Evolutionary conservation across 1,139 yeast species (phyloP).

Genomic region (Saccharomyces pastorianus): DNA sequence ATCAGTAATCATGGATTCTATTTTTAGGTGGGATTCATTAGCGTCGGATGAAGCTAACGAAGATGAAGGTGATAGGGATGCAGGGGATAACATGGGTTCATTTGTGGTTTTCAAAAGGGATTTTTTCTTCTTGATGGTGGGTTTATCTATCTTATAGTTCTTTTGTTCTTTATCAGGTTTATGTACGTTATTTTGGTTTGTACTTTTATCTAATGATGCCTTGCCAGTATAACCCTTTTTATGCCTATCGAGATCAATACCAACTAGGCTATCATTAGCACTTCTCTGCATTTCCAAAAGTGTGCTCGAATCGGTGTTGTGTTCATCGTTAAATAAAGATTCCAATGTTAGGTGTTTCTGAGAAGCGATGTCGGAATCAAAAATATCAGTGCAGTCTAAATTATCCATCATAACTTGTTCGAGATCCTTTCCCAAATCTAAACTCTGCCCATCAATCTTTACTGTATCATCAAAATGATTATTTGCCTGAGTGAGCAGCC

Average conservation of each 20-base stretch:
- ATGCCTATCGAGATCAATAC: not conserved
- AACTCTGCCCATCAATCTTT: slow-evolving; percentile 1
- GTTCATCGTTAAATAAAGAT: slow-evolving; percentile 17
- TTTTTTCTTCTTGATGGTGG: not conserved
- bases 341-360: slow-evolving; percentile 23
- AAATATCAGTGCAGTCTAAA: slow-evolving; percentile 8
- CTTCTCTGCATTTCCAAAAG: not conserved
- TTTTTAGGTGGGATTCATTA: slow-evolving; percentile 4
- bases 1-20: slow-evolving; percentile 2
- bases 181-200: not conserved
- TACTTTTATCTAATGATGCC: not conserved
- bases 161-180: not conserved
- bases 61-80: slow-evolving; percentile 18
- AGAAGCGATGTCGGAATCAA: slow-evolving; percentile 11
- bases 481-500: slow-evolving; percentile 16
- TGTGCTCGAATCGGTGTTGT: slow-evolving; percentile 1
- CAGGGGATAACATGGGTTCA: slow-evolving; percentile 13
- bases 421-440: slow-evolving; percentile 16
- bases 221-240: not conserved
- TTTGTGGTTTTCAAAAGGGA: slow-evolving; percentile 3
- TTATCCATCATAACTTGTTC: slow-evolving; percentile 12
- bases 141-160: not conserved
- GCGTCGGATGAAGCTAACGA: not conserved
- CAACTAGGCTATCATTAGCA: not conserved
- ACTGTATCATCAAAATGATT: slow-evolving; percentile 4